Evolutionary conservation across 768 basidiomycete genomes (phyloP).

Genomic region (Ramaria sp.): DNA sequence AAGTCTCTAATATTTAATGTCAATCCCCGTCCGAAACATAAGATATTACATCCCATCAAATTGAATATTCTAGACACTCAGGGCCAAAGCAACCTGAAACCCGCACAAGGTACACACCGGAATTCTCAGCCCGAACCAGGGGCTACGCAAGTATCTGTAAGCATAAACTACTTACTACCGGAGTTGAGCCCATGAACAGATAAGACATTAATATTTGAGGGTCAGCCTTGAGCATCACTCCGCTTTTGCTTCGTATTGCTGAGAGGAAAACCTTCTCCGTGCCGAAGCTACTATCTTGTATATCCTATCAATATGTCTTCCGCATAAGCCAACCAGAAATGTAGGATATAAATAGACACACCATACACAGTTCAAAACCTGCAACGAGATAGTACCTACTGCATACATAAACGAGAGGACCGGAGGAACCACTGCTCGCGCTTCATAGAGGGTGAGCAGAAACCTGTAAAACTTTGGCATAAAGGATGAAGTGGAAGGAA

Average conservation of each 20-base stretch:
- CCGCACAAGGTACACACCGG: no score
- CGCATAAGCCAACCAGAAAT: neutral
- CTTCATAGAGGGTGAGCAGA: neutral
- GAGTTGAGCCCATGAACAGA: no score
- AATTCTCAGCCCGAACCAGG: no score
- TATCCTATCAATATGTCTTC: constrained; percentile 36
- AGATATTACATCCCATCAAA: no score
- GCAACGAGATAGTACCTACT: neutral
- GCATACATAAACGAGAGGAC: neutral
- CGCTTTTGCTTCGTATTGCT: neutral
- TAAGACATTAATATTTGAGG: no score
- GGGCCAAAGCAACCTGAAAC: no score
- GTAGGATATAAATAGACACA: constrained; percentile 19
- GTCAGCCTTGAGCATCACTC: neutral
- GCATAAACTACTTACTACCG: no score
- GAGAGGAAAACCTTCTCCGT: constrained; percentile 42
- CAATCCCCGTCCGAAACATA: no score
- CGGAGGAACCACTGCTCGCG: neutral
- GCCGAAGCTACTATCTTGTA: constrained; percentile 61
- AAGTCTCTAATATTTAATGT: no score
- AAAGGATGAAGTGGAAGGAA: neutral
- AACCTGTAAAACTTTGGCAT: constrained; percentile 5
- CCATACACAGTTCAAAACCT: constrained; percentile 74
- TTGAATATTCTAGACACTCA: no score
- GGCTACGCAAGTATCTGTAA: no score